Evolutionary conservation across 1,139 yeast species (phyloP), one percentile per base, ranked within the genome.

Genomic region (Protomyces arabidopsidicola): DNA sequence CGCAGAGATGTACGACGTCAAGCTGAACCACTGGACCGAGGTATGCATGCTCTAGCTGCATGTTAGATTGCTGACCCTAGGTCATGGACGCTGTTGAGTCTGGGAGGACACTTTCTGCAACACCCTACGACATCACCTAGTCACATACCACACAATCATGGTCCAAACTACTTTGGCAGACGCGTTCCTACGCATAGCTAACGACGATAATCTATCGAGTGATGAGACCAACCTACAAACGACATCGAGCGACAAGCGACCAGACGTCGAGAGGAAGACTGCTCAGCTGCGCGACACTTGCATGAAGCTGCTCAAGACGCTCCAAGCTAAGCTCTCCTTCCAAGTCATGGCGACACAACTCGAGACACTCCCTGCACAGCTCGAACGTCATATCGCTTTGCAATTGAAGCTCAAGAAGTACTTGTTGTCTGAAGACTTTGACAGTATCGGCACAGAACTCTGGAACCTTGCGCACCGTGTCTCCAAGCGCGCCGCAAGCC

Each of bases 361-460:
- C 34, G 62, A 58, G 35, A 35, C 45, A 16, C 31, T 52, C 45
- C 42, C 56, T 9, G 56, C 62, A 12, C 62, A 52, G 20, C 18
- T 58, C 22, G 62, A 58, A 35, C 55, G 62, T 8, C 62, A 58
- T 36, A n/a, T 39, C 45, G 24, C 14, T 12, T 58, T 58, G 31
- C 56, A 51, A n/a, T 10, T 8, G 14, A 58, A 52, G 53, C 20
- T 52, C 34, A 45, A 51, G 53, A 58, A 58, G 36, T 34, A 55
- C 42, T 38, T 50, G 12, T 42, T n/a, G 14, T 45, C 56, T 2
- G 39, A 52, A 24, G 62, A 58, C 31, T 58, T 58, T 31, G 62
- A 58, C 36, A 39, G 56, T 4, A 52, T 58, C 24, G 62, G 62
- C 53, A 58, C 62, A 3, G 62, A 58, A 35, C 52, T 52, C 24